These are phyloP conservation scores for Xylaria scruposa DNA, from an alignment of 495 filamentous ascomycete species.

Conservation along the genomic window DNA sequence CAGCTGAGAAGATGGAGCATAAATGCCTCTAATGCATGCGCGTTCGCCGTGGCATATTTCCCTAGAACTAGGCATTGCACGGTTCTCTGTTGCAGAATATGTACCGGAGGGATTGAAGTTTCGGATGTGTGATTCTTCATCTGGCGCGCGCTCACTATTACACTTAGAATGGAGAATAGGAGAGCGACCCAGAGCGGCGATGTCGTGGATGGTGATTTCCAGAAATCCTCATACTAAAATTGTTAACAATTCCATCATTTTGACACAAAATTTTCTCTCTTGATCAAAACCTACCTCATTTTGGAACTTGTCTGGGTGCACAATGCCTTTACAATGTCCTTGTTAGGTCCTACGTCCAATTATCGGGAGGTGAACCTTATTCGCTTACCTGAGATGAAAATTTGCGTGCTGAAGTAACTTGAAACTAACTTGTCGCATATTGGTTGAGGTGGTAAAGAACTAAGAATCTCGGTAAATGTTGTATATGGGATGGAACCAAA, in stretches of 20 bases:
- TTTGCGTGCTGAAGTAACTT: constrained; percentile 47
- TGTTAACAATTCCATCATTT: background rate
- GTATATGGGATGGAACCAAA: constrained; percentile 23
- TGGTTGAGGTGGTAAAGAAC: constrained; percentile 34
- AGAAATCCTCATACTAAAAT: constrained; percentile 49
- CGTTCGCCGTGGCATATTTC: constrained; percentile 42
- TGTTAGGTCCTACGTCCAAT: background rate
- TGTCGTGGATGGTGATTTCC: constrained; percentile 38
- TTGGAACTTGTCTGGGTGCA: constrained; percentile 36
- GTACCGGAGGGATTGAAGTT: background rate
- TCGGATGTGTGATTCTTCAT: constrained; percentile 2
- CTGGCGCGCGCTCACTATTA: constrained; percentile 16
- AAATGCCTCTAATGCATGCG: constrained; percentile 49
- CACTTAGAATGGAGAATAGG: constrained; percentile 37
- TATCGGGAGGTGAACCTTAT: background rate
- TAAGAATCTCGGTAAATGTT: constrained; percentile 28
- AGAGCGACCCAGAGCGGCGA: constrained; percentile 40
- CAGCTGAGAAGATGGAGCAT: constrained; percentile 43
- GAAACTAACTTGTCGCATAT: constrained; percentile 43
- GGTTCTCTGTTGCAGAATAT: constrained; percentile 26
- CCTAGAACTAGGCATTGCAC: constrained; percentile 44
- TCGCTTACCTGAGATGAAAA: constrained; percentile 28
- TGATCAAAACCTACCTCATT: constrained; percentile 25
- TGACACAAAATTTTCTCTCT: background rate
- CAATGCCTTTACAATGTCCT: background rate